Conservation (phyloP, 257 asterid genomes). For the Solanum paucissectum region DNA sequence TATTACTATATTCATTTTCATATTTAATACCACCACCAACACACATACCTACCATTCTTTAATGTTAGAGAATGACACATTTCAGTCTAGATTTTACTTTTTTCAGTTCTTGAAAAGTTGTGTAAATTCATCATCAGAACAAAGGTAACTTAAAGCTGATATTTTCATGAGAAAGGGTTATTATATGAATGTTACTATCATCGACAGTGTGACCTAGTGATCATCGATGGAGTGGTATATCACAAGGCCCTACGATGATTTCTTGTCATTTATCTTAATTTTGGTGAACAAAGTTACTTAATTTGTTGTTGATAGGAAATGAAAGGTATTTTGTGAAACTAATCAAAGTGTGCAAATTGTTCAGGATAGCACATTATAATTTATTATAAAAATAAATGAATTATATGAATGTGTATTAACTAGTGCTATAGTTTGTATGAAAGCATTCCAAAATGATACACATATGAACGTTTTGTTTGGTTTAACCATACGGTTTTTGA, state of each 20-base stretch:
- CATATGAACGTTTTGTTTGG: background rate
- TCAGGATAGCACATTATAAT: background rate
- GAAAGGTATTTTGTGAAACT: background rate
- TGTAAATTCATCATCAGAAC: background rate
- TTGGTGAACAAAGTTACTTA: background rate
- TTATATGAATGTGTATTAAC: background rate
- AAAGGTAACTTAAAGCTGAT: background rate
- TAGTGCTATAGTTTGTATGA: background rate
- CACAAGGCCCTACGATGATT: too few relatives aligned
- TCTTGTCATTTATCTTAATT: background rate
- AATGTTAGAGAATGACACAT: background rate
- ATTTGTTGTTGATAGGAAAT: too few relatives aligned
- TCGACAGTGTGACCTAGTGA: background rate
- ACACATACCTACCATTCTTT: background rate
- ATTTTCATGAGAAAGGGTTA: background rate
- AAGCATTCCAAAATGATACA: background rate
- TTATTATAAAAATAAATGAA: too few relatives aligned
- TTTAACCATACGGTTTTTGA: background rate
- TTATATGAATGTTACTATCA: background rate
- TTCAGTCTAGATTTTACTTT: background rate
- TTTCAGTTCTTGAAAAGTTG: background rate
- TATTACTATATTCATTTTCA: too few relatives aligned
- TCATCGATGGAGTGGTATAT: too few relatives aligned
- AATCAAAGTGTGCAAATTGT: background rate
- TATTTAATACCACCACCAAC: conserved; percentile 1